Percentiles rank a stretch among this genome's conserved stretches.
These are phyloP conservation scores for Ascochyta viciae-villosae DNA, from an alignment of 2,329 filamentous ascomycete genomes.

Conservation along the genomic window DNA sequence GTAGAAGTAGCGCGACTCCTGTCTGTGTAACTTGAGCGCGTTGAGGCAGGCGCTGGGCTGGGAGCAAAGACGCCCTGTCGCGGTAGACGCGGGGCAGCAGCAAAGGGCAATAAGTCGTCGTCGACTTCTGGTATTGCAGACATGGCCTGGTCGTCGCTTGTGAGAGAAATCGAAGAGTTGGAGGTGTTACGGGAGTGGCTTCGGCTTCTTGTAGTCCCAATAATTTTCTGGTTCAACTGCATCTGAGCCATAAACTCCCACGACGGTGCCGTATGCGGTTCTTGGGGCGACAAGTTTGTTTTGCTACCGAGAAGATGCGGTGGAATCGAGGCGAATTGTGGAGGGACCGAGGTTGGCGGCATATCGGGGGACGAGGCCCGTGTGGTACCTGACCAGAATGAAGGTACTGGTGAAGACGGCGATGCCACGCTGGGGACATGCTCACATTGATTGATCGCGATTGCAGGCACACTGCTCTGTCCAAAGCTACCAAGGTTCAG, in stretches of 20 bases:
- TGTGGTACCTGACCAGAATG: constrained; percentile 48
- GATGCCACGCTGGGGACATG: constrained; percentile 37
- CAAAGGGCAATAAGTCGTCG: constrained; percentile 36
- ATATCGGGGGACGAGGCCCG: constrained; percentile 46
- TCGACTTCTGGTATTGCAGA: constrained; percentile 41
- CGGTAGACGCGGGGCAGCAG: constrained; percentile 36
- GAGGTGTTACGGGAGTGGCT: constrained; percentile 43
- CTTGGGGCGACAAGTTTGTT: constrained; percentile 31
- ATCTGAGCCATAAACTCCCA: constrained; percentile 47
- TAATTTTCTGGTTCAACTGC: constrained; percentile 1
- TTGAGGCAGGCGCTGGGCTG: constrained; percentile 34
- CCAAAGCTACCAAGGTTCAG: constrained; percentile 23
- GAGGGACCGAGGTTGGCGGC: constrained; percentile 37
- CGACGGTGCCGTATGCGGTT: constrained; percentile 41
- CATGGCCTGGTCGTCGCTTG: constrained; percentile 40
- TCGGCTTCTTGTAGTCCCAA: constrained; percentile 31
- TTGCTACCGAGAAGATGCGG: constrained; percentile 26
- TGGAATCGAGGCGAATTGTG: constrained; percentile 28
- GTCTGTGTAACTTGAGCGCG: constrained; percentile 41
- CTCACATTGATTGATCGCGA: constrained; percentile 49
- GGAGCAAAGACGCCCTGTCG: constrained; percentile 43
- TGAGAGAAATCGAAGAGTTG: constrained; percentile 39
- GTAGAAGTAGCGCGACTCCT: constrained; percentile 42
- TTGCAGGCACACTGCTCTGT: constrained; percentile 40
- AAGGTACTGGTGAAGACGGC: constrained; percentile 47